These are phyloP conservation scores for Bremia lactucae DNA, from an alignment of 352 stramenopile genomes.

Conservation along the genomic window DNA sequence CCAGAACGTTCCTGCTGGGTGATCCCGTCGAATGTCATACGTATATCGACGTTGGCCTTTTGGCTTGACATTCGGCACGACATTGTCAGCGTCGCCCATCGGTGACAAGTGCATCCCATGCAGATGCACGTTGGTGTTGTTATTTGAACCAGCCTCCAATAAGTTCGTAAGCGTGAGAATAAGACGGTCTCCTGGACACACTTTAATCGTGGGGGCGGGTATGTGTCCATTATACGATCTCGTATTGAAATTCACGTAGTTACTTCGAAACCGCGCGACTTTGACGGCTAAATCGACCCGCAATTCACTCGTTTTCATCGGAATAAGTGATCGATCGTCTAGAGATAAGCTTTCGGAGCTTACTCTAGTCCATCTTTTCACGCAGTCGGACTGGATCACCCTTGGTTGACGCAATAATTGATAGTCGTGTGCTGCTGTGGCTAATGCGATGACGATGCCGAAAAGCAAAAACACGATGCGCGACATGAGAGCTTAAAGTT, in stretches of 20 bases:
- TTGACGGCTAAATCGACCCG: conserved; percentile 47
- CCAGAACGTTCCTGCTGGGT: conserved; percentile 69
- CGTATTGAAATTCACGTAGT: conserved; percentile 67
- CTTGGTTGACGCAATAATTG: conserved; percentile 27
- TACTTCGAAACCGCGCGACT: conserved; percentile 49
- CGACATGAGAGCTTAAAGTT: conserved; percentile 5
- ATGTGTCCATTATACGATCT: conserved; percentile 59
- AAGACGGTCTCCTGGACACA: conserved; percentile 57
- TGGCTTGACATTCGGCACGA: conserved; percentile 42
- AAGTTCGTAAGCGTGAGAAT: conserved; percentile 47
- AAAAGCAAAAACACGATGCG: conserved; percentile 9
- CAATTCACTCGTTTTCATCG: conserved; percentile 35
- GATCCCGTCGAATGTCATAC: conserved; percentile 57
- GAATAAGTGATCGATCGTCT: conserved; percentile 24
- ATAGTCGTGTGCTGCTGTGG: conserved; percentile 26
- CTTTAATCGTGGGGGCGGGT: conserved; percentile 57
- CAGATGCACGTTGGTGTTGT: conserved; percentile 64
- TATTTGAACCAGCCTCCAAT: conserved; percentile 32
- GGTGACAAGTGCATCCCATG: conserved; percentile 64
- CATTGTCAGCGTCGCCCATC: conserved; percentile 41
- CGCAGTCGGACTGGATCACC: conserved; percentile 12
- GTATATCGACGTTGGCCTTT: conserved; percentile 38
- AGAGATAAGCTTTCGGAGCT: conserved; percentile 6
- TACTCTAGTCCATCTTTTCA: conserved; percentile 24
- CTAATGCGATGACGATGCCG: conserved; percentile 1